phyloP scores from a whole-genome alignment of 2,329 filamentous ascomycete genomes.

The Colletotrichum tofieldiae region DNA sequence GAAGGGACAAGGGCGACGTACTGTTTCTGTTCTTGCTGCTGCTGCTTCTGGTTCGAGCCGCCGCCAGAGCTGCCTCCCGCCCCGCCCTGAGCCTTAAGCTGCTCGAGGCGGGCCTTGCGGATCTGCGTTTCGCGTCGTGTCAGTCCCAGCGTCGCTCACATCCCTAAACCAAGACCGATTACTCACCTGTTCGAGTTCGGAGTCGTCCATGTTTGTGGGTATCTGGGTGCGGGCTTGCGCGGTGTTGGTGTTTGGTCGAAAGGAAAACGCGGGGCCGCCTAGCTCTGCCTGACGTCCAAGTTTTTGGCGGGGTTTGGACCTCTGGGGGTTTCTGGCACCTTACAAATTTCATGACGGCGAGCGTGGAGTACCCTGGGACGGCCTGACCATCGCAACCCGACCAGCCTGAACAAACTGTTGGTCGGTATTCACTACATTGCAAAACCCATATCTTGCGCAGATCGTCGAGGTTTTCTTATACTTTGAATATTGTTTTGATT shows the following conservation, averaged over 20 bases:
- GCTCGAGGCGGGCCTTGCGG: conserved; percentile 90
- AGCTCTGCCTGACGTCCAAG: conserved; percentile 34
- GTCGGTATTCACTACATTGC: background rate
- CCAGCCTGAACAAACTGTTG: background rate
- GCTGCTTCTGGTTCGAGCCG: conserved; percentile 73
- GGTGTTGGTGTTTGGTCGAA: conserved; percentile 37
- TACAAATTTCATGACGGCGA: conserved; percentile 25
- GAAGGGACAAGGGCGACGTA: conserved; percentile 44
- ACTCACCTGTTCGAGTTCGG: conserved; percentile 60
- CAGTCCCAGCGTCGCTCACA: background rate
- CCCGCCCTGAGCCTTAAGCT: conserved; percentile 83
- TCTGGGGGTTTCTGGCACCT: conserved; percentile 13
- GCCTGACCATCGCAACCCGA: background rate
- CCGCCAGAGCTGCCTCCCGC: conserved; percentile 62
- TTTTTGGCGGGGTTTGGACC: conserved; percentile 42
- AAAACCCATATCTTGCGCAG: background rate
- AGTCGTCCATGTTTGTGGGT: conserved; percentile 57
- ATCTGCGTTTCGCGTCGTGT: conserved; percentile 70
- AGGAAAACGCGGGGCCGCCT: conserved; percentile 37
- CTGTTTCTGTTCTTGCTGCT: conserved; percentile 70
- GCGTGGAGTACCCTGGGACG: background rate
- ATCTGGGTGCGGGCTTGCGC: conserved; percentile 16
- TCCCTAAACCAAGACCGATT: background rate
- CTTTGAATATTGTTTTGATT: background rate
- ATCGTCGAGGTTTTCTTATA: background rate